Base-by-base conservation (phyloP, 306 rosid species). In the Gillenia trifoliata region DNA sequence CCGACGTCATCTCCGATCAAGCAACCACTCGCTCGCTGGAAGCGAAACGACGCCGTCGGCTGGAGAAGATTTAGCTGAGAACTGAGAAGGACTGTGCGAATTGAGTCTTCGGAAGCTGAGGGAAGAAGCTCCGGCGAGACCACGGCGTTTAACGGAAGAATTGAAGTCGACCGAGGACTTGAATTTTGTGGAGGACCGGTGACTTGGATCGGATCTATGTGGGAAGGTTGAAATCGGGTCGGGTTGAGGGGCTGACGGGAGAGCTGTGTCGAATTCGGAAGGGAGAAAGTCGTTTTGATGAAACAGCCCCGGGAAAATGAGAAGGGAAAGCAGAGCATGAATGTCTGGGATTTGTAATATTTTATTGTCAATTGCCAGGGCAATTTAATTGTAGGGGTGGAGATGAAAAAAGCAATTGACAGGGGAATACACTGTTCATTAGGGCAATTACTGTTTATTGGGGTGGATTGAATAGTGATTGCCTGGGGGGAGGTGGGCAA, bases 1-100 rank as follows among this genome's bases (percentile, higher is more conserved):
- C 98, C 56, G 91, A 79, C 84, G 96, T 87, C 98, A 92, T 92
- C 84, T 52, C 81, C 49, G 15, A 29, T 17, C 25, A 17, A 47
- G 52, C 20, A 30, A 13, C 12, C 68, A 68, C 75, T 34, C 76
- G 26, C 29, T 64, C 23, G 23, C 36, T 75, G 45, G 31, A 28
- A 57, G 26, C 16, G 8, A 7, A 16, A 34, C 55, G 62, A 52
- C 68, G 9, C 45, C 77, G 71, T 49, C 13, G 23, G 3, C 22
- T 9, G 41, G 57, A 11, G 26, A 59, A 49, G 68, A 15, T 31
- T 34, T 19, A 71, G 49, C 75, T 34, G 34, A 57, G 68, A 29
- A 49, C 59, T 70, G 57, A 36, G 33, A 70, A 64, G 54, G 34
- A 28, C 28, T 23, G 20, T 6, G 8, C 3, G 20, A 70, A 43